These are phyloP conservation scores for Zangia roseola DNA, from an alignment of 768 basidiomycete species.

Conservation along the genomic window DNA sequence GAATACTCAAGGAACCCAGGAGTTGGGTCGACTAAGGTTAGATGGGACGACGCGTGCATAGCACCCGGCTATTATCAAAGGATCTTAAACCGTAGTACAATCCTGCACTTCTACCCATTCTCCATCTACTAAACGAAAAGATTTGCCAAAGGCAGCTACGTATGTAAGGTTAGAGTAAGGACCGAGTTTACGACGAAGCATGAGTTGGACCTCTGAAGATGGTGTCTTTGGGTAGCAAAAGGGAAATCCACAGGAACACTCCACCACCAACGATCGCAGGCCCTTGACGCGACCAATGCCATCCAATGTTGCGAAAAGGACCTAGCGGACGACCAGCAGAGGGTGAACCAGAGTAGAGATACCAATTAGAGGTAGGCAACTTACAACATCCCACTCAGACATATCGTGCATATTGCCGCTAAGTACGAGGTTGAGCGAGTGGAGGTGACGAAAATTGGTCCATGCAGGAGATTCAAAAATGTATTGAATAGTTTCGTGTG, in stretches of 20 bases:
- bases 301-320: neutral
- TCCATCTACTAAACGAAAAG: constrained; percentile 2
- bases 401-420: too few species aligned
- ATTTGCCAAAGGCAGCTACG: neutral
- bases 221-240: neutral
- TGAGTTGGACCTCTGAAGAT: neutral
- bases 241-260: neutral
- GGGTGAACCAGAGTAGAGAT: neutral
- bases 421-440: constrained; percentile 1
- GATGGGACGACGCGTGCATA: neutral
- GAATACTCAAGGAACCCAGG: constrained; percentile 40
- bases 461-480: constrained; percentile 1
- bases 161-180: neutral
- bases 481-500: neutral
- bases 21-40: constrained; percentile 11
- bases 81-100: too few species aligned
- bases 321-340: neutral
- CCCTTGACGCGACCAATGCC: neutral
- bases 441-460: constrained; percentile 2
- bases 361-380: neutral
- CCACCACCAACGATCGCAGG: too few species aligned
- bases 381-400: neutral
- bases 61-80: too few species aligned
- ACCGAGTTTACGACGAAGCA: neutral
- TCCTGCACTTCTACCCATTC: neutral